These are phyloP conservation scores for Fusarium miscanthi DNA, from an alignment of 2,329 filamentous ascomycete species.

Conservation along the genomic window DNA sequence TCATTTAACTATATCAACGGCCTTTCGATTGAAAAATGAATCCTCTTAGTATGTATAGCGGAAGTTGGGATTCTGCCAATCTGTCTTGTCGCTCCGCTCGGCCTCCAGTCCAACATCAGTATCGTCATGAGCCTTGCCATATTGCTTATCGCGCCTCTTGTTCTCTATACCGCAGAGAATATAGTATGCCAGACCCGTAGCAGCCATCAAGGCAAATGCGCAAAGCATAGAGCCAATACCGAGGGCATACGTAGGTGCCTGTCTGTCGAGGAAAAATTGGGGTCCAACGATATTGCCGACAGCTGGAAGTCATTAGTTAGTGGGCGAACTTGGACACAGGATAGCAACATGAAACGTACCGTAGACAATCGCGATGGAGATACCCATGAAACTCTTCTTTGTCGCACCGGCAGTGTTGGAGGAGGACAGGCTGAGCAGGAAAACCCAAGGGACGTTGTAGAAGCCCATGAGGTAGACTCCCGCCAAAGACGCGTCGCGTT, in stretches of 20 bases:
- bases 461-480: slow-evolving; percentile 50
- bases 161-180: slow-evolving; percentile 41
- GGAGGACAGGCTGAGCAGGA: slow-evolving; percentile 46
- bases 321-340: accelerated
- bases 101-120: slow-evolving; percentile 10
- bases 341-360: neutral
- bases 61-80: slow-evolving; percentile 35
- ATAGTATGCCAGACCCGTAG: slow-evolving; percentile 36
- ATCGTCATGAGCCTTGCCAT: slow-evolving; percentile 8
- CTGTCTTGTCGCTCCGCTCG: slow-evolving; percentile 25
- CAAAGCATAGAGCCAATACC: slow-evolving; percentile 46
- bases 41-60: slow-evolving; percentile 9
- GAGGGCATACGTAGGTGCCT: slow-evolving; percentile 45
- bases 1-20: too few relatives aligned
- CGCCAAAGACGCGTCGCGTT: slow-evolving; percentile 43
- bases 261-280: slow-evolving; percentile 44
- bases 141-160: slow-evolving; percentile 28
- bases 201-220: slow-evolving; percentile 44
- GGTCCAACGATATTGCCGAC: slow-evolving; percentile 49
- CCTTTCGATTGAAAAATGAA: too few relatives aligned
- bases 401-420: slow-evolving; percentile 47
- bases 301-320: slow-evolving; percentile 6
- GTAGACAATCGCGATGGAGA: slow-evolving; percentile 46
- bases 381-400: slow-evolving; percentile 48
- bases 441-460: slow-evolving; percentile 48